Evolutionary conservation across 768 basidiomycete species (phyloP), one percentile per base, ranked within the genome.

Genomic region (Mycena metata): DNA sequence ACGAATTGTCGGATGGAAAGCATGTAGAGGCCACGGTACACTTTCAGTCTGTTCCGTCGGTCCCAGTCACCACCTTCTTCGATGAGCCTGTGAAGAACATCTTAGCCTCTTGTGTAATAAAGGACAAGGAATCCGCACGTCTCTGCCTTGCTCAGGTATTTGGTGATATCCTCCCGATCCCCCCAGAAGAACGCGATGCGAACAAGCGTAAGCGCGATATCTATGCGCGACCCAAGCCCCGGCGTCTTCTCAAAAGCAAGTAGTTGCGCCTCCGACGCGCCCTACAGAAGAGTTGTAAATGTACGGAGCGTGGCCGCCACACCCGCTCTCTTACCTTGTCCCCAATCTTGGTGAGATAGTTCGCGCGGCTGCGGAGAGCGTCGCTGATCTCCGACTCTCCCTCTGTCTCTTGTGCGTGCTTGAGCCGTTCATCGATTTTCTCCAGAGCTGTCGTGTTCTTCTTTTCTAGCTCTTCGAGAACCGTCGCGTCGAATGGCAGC

Each of bases 11-110:
- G 91, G 68, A 94, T 91, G 35, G 94, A 92, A 36, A 96, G 81
- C 49, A 91, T 83, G 75, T 97, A 93, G 0, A 98, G 83, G 54
- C 92, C 96, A 57, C 89, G 89, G 83, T 99, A 99, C 46, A 98
- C 97, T 80, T 99, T 99, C 74, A 98, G 88, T 50, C 97, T 89
- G 79, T 98, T 99, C 43, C 96, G 89, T 60, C 97, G 85, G 78
- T 99, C 97, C 97, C 97, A 99, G 81, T 99, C 97, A 50, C 97
- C 97, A 0, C 97, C 97, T 78, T 95, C 88, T 73, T 98, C 96
- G 60, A 98, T 93, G 47, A 98, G 84, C 62, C 95, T 96, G 75
- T 21, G 46, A 45, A 24, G 2, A 57, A 60, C 13, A 21, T 47
- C 33, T 64, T 54, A 65, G 60, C 36, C 52, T 6, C 2, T n/a